phyloP scores from a whole-genome alignment of 208 protist genomes.

The Acanthamoeba quina region DNA sequence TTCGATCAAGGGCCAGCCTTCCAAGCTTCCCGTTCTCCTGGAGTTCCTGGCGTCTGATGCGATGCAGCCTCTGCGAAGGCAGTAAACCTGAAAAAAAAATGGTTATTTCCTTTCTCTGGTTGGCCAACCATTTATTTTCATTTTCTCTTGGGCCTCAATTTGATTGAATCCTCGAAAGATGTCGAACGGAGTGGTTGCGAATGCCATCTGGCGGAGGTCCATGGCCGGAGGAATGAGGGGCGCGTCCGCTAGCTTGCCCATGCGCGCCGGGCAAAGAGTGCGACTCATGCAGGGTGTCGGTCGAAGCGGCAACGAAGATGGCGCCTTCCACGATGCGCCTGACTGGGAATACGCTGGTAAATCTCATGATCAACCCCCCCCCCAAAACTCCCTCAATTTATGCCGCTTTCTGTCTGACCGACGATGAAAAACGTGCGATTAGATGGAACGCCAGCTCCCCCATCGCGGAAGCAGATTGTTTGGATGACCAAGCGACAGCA shows the following conservation, averaged over 20 bases:
- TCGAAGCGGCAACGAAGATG: slow-evolving; percentile 39
- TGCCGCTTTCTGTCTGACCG: not conserved
- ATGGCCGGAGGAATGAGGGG: not conserved
- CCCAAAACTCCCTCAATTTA: not conserved
- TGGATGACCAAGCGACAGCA: slow-evolving; percentile 19
- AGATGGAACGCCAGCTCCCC: slow-evolving; percentile 37
- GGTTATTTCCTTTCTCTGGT: too few species aligned
- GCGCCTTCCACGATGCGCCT: not conserved
- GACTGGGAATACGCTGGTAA: slow-evolving; percentile 58
- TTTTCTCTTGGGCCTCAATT: not conserved
- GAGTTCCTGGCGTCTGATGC: too few species aligned
- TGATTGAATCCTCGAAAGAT: not conserved
- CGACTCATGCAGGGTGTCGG: slow-evolving; percentile 17
- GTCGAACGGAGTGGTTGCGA: not conserved
- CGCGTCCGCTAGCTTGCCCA: not conserved
- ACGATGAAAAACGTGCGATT: not conserved
- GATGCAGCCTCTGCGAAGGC: too few species aligned
- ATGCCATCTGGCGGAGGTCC: slow-evolving; percentile 13
- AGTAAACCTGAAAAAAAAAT: too few species aligned
- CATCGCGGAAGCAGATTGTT: not conserved
- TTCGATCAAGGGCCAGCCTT: not conserved
- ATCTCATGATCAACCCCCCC: not conserved
- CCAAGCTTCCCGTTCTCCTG: too few species aligned
- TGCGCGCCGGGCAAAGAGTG: not conserved
- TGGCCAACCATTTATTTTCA: not conserved